Evolutionary conservation across 2,329 filamentous ascomycete genomes (phyloP).

Genomic region (Microcera coccophila): DNA sequence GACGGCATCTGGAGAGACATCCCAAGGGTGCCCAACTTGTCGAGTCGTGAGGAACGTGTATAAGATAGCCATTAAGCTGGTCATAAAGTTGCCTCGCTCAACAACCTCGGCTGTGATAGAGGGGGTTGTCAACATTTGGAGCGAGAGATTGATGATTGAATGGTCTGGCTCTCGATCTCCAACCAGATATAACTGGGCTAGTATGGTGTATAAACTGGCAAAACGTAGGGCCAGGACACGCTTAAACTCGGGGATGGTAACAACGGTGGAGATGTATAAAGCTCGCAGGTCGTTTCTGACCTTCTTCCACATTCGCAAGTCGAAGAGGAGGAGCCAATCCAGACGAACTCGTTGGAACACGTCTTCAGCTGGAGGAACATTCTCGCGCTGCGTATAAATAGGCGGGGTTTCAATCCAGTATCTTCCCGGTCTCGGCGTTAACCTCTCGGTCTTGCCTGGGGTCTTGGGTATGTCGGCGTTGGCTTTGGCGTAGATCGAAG

Average conservation of each 20-base stretch:
- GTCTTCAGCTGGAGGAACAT: slow-evolving; percentile 73
- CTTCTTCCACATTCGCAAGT: slow-evolving; percentile 95
- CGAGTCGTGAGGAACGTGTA: slow-evolving; percentile 96
- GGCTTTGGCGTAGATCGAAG: slow-evolving; percentile 58
- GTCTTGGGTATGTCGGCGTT: slow-evolving; percentile 78
- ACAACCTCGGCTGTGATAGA: slow-evolving; percentile 96
- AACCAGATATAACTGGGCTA: slow-evolving; percentile 92
- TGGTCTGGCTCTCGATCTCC: slow-evolving; percentile 95
- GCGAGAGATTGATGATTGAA: slow-evolving; percentile 94
- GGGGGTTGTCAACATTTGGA: slow-evolving; percentile 94
- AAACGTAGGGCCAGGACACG: slow-evolving; percentile 89
- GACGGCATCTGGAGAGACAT: slow-evolving; percentile 80
- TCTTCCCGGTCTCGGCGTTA: slow-evolving; percentile 61
- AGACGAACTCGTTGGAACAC: slow-evolving; percentile 84
- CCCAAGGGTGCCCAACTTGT: slow-evolving; percentile 90
- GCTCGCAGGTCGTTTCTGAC: slow-evolving; percentile 85
- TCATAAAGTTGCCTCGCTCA: slow-evolving; percentile 91
- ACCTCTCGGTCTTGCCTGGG: slow-evolving; percentile 52
- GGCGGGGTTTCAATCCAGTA: slow-evolving; percentile 85
- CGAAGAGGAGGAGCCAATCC: slow-evolving; percentile 92
- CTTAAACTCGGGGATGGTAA: slow-evolving; percentile 95
- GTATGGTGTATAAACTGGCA: slow-evolving; percentile 85
- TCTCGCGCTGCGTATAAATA: slow-evolving; percentile 60
- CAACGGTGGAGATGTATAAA: slow-evolving; percentile 93
- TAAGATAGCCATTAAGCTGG: slow-evolving; percentile 89